phyloP scores from a whole-genome alignment of 805 yeast genomes.

The Maudiozyma bulderi region DNA sequence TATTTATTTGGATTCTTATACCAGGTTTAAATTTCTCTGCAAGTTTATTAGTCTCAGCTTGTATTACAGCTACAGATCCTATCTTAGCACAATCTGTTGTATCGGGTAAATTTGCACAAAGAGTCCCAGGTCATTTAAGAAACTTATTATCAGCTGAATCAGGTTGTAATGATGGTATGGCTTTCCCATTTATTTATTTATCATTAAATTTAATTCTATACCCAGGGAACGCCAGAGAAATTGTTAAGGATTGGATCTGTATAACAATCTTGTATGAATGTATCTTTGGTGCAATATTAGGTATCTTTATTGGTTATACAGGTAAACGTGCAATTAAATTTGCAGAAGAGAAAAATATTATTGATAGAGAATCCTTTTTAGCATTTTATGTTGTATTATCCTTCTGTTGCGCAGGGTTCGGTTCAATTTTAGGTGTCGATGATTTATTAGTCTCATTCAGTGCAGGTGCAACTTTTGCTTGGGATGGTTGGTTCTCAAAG shows the following conservation, averaged over 20 bases:
- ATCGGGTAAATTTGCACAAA: constrained; percentile 77
- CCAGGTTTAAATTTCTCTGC: constrained; percentile 65
- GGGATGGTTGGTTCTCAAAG: constrained; percentile 85
- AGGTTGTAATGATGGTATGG: constrained; percentile 95
- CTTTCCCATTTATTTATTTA: constrained; percentile 77
- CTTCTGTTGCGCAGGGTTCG: constrained; percentile 79
- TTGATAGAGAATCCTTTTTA: constrained; percentile 82
- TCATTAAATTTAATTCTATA: constrained; percentile 61
- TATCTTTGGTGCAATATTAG: constrained; percentile 65
- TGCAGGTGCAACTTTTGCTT: constrained; percentile 87
- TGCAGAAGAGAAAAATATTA: constrained; percentile 59
- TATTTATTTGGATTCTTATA: constrained; percentile 68
- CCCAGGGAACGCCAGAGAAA: constrained; percentile 53
- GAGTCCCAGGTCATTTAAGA: constrained; percentile 89
- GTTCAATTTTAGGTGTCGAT: constrained; percentile 80
- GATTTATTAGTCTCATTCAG: constrained; percentile 83
- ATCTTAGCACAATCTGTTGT: constrained; percentile 92
- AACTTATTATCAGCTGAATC: constrained; percentile 71
- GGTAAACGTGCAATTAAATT: constrained; percentile 64
- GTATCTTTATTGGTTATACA: constrained; percentile 58
- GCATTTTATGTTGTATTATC: constrained; percentile 78
- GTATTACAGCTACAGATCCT: constrained; percentile 93
- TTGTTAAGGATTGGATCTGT: constrained; percentile 72
- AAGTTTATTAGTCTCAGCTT: constrained; percentile 68
- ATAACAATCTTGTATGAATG: constrained; percentile 76